Evolutionary conservation across 306 rosid species (phyloP), one percentile per base, ranked within the genome.

Genomic region (Sechiopsis laciniata): DNA sequence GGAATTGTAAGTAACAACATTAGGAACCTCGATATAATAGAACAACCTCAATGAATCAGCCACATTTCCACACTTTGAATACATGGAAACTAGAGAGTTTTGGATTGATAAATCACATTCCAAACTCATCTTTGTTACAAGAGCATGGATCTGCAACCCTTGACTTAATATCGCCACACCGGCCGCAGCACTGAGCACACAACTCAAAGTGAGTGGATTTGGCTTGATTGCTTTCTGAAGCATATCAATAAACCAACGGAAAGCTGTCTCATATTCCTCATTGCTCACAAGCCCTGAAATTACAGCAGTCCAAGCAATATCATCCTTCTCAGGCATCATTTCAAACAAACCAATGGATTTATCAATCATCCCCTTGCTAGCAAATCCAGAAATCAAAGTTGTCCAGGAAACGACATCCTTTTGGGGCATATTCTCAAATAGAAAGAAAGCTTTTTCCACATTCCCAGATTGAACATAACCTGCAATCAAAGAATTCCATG

Each of bases 351-450:
- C 78, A 32, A 81, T 20, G 16, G 90, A 85, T 80, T 87, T 85
- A 46, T 50, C 84, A 67, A 72, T 75, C 85, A 83, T 83, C 58
- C 95, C 95, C 55, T 67, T 62, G 65, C 71, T 84, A 6, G 82
- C 77, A 60, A 89, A 87, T 64, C 95, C 95, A 32, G 82, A 68
- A 59, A 92, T 87, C 83, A 88, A 81, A 64, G 90, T 74, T 1
- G 96, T 89, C 97, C 92, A 87, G 10, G 96, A 86, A 77, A 89
- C 76, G 71, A 84, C 70, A 74, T 89, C 87, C 83, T 88, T 92
- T 80, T 55, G 70, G 0, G 89, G 88, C 92, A 89, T 88, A 42
- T 70, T 76, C 79, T 85, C 80, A 48, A 89, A 92, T 72, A 86
- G 52, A 63, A 21, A 70, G 60, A 69, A 76, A 37, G 95, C 97